Evolutionary conservation across 2,329 filamentous ascomycete genomes (phyloP).

Genomic region (Botrytis fabae): DNA sequence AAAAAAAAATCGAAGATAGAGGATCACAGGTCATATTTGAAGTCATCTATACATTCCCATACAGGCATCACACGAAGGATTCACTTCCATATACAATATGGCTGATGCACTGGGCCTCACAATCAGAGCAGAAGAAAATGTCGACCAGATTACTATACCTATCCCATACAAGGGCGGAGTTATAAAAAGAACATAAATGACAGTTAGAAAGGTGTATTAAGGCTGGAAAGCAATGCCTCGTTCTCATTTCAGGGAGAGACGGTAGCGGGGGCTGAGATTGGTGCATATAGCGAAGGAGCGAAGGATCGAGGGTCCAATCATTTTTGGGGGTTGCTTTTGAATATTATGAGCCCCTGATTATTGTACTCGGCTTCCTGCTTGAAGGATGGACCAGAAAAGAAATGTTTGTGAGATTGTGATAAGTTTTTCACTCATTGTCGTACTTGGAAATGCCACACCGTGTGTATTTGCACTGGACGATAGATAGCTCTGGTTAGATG

Average conservation of each 20-base stretch:
- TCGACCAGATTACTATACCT: background rate
- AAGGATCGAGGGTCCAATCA: background rate
- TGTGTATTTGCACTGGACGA: background rate
- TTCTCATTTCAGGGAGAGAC: conserved; percentile 4
- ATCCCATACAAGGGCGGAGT: background rate
- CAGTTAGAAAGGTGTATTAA: conserved; percentile 3
- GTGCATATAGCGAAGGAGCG: background rate
- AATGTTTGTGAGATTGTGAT: background rate
- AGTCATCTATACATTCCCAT: background rate
- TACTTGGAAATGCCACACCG: background rate
- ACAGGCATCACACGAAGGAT: conserved; percentile 4
- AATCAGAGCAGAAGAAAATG: background rate
- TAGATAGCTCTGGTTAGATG: background rate
- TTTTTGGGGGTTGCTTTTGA: background rate
- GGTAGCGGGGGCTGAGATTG: background rate
- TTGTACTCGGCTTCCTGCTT: background rate
- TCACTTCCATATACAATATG: background rate
- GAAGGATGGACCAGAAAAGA: background rate
- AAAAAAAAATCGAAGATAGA: background rate
- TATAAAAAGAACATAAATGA: conserved; percentile 8
- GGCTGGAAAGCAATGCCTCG: conserved; percentile 15
- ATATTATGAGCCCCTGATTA: background rate
- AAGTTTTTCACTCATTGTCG: background rate
- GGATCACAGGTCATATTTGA: conserved; percentile 7
- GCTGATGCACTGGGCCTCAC: background rate